Evolutionary conservation across 2,329 filamentous ascomycete species (phyloP).

Genomic region (Coniochaeta hoffmannii): DNA sequence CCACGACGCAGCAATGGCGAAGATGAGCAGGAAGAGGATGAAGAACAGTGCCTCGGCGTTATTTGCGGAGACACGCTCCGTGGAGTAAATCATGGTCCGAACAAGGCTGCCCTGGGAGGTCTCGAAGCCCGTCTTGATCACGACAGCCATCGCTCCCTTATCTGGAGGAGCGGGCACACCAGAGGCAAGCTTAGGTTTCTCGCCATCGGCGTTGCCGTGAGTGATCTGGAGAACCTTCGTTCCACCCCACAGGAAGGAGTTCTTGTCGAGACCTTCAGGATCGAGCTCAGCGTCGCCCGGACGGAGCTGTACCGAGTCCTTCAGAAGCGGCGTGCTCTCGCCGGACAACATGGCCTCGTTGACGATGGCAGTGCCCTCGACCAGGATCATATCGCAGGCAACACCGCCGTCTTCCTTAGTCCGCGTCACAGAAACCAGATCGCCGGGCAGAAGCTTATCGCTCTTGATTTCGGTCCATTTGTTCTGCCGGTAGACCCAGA

Average conservation of each 20-base stretch:
- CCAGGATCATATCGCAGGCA: constrained; percentile 91
- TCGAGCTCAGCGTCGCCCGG: constrained; percentile 76
- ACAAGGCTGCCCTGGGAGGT: constrained; percentile 97
- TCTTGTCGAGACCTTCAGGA: constrained; percentile 89
- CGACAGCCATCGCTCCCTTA: constrained; percentile 86
- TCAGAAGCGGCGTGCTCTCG: constrained; percentile 92
- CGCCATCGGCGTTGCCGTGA: constrained; percentile 73
- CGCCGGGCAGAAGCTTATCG: constrained; percentile 86
- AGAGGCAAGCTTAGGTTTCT: constrained; percentile 62
- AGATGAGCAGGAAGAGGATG: constrained; percentile 92
- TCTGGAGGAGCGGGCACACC: constrained; percentile 82
- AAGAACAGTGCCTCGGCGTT: constrained; percentile 95
- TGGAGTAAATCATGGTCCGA: constrained; percentile 99
- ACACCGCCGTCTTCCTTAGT: constrained; percentile 97
- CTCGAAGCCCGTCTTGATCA: constrained; percentile 97
- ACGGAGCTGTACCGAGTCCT: constrained; percentile 89
- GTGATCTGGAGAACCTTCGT: constrained; percentile 96
- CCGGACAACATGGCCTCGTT: constrained; percentile 99
- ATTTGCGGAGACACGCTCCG: constrained; percentile 96
- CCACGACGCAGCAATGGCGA: constrained; percentile 95
- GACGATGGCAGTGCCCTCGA: constrained; percentile 93
- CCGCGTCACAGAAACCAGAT: constrained; percentile 83
- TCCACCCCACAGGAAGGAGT: constrained; percentile 90
- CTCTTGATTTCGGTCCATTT: constrained; percentile 86
- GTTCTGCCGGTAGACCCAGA: constrained; percentile 81